These are phyloP conservation scores for Thelephora ganbajun DNA, from an alignment of 768 basidiomycete species.

Conservation along the genomic window DNA sequence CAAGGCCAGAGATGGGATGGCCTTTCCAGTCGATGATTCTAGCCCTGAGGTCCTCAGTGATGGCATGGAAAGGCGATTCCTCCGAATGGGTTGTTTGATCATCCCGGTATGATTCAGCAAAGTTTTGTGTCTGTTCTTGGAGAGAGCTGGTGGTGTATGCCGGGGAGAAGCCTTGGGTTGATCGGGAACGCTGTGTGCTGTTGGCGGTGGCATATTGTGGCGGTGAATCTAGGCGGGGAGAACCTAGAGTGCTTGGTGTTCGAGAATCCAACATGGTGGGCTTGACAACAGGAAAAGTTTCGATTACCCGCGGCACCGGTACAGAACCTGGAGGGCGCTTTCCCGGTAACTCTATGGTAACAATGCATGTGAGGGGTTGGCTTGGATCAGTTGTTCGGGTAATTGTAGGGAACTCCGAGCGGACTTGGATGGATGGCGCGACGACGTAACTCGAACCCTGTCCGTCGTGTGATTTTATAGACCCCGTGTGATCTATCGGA, in stretches of 20 bases:
- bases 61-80: slow-evolving; percentile 65
- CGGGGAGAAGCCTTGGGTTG: background rate
- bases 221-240: background rate
- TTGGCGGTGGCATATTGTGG: background rate
- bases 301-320: slow-evolving; percentile 28
- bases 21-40: slow-evolving; percentile 96
- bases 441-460: slow-evolving; percentile 48
- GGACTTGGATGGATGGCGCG: slow-evolving; percentile 85
- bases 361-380: slow-evolving; percentile 86
- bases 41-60: slow-evolving; percentile 79
- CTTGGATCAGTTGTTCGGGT: slow-evolving; percentile 53
- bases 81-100: slow-evolving; percentile 26
- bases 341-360: slow-evolving; percentile 83
- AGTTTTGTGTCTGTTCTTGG: background rate
- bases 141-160: background rate
- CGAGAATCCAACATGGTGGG: background rate
- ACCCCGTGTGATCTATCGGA: slow-evolving; percentile 29
- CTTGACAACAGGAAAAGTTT: background rate
- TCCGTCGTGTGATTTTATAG: slow-evolving; percentile 24
- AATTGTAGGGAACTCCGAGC: slow-evolving; percentile 80
- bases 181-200: background rate
- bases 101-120: background rate
- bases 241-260: background rate
- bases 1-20: slow-evolving; percentile 80
- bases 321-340: slow-evolving; percentile 35